Base-by-base conservation (phyloP, 176 grass and related monocot species). In the Musa schizocarpa region DNA sequence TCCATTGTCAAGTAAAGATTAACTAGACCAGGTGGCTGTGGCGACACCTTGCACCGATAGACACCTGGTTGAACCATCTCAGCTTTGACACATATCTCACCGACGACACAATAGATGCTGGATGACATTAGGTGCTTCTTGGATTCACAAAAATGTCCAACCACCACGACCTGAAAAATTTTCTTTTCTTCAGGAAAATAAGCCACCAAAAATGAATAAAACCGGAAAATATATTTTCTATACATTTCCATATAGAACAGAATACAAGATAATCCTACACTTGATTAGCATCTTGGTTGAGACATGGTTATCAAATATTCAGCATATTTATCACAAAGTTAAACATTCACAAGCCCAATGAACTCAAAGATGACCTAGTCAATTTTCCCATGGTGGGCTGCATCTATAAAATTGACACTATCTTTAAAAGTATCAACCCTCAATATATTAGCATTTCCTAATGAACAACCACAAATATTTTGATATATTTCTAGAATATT, bases 1-100 rank as follows among this genome's bases (percentile, higher is more conserved):
- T 99, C 90, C 69, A 87, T 73, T 76, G 86, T 89, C 79, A 99
- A 77, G 78, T 83, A 99, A 79, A 99, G 74, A 61, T 99, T 79
- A 26, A 87, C 82, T 26, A 14, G 21, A 76, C 95, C 88, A 87
- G 90, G 88, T 53, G 75, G 74, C 69, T 87, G 85, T 82, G 88
- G 84, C 43, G 64, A 66, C 61, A 66, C 65, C 24, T 78, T 78
- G 68, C 88, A 81, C 76, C 90, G 86, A 70, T 91, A 89, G 52
- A 99, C 88, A 43, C 90, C 95, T 75, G 88, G 26, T 82, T 92
- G 90, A 83, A 94, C 81, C 73, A 78, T 78, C 54, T 89, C 87
- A 65, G 73, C 76, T n/a, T 76, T 58, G 78, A 87, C 76, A 78
- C 78, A 89, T 76, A 67, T 82, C 14, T 83, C 86, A 57, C 95